A percentile compares a stretch with the other conserved stretches of the same genome.
Conservation (phyloP, 495 filamentous ascomycete species). For the Bathelium albidoporum region DNA sequence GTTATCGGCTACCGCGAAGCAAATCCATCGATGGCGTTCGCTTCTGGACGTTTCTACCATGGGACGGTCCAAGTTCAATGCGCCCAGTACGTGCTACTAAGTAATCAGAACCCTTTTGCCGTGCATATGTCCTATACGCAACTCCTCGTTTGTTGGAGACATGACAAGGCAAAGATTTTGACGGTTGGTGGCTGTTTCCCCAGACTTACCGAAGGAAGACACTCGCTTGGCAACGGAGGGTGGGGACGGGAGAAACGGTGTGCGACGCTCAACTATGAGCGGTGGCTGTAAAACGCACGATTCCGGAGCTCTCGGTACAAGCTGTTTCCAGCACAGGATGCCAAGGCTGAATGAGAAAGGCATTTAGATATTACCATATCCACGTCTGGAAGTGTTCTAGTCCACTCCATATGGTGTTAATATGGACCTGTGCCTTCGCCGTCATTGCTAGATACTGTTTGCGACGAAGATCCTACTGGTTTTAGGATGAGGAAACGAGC, state of each 20-base stretch:
- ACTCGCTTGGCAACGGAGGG: neutral
- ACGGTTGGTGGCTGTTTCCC: neutral
- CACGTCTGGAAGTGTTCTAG: too few species aligned
- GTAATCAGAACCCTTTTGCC: too few species aligned
- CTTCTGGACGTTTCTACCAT: neutral
- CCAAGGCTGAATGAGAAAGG: neutral
- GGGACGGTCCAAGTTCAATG: neutral
- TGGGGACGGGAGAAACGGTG: neutral
- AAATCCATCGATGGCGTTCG: neutral
- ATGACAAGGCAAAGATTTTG: too few species aligned
- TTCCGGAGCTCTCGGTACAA: neutral
- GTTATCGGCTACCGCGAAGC: neutral
- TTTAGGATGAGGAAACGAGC: neutral
- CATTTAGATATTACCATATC: too few species aligned
- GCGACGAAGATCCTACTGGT: neutral
- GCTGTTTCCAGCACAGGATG: neutral
- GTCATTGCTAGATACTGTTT: neutral
- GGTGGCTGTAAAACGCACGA: neutral
- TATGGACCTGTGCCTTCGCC: neutral
- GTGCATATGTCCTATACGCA: too few species aligned
- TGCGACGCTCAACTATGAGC: neutral
- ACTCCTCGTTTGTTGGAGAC: too few species aligned
- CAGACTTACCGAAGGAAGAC: neutral
- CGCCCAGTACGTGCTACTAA: neutral
- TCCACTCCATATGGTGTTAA: neutral